Base-by-base conservation (phyloP, 108 stramenopile genomes). In the Fragilaria radians region DNA sequence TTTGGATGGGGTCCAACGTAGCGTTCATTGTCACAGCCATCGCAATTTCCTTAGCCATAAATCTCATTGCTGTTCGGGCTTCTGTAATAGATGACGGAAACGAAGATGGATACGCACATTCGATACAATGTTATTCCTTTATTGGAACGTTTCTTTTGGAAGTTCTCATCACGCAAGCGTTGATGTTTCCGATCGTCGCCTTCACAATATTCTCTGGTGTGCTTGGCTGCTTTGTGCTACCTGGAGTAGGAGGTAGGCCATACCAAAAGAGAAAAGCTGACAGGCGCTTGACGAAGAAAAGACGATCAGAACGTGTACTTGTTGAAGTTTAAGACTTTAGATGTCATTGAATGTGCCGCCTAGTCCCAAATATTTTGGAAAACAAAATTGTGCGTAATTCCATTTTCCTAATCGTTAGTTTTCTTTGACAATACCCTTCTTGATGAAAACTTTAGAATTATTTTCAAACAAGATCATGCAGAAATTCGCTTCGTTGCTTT, bases 241-340 rank as follows among this genome's bases (percentile, higher is more conserved):
- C 76, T 25, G 28, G 68, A 2, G 30, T 77, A 0, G 76, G 76
- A 26, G 76, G 76, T 19, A 60, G 76, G 50, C 64, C 68, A 28
- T 57, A 59, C 32, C 50, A 51, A 57, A 59, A 34, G 51, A 67
- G 18, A 4, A 46, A 21, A 48, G 46, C 19, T 55, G 21, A 63
- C 9, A 5, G 7, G 50, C n/a, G 50, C 7, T 11, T 42, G 36
- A 7, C 11, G 14, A 42, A 42, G 36, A 7, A 42, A 42, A 7
- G 36, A 42, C 36, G 14, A 14, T 11, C 7, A 14, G 36, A 42
- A 14, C 14, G 11, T 42, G 36, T 42, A 11, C 36, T 14, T 42
- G 36, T 42, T 7, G 36, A 42, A 14, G 36, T 42, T 7, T 42
- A 42, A 42, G 36, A 42, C n/a, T n/a, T n/a, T n/a, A n/a, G n/a